These are phyloP conservation scores for Purpureocillium takamizusanense DNA, from an alignment of 2,329 filamentous ascomycete species.

Conservation along the genomic window DNA sequence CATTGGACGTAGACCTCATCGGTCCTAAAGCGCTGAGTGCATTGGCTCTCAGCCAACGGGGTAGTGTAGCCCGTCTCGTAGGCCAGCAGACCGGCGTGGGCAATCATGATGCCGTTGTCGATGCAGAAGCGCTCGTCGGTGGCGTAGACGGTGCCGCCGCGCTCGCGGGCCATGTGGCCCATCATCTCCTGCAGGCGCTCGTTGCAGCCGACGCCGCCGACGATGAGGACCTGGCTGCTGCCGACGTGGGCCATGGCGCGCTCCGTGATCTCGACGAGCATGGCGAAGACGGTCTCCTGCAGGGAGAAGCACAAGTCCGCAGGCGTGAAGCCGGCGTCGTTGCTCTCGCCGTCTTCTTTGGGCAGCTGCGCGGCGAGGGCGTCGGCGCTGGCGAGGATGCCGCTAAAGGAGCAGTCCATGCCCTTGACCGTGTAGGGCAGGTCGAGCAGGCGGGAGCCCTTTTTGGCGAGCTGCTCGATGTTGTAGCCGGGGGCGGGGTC, in stretches of 20 bases:
- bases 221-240: constrained; percentile 81
- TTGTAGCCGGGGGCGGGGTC: constrained; percentile 97
- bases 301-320: constrained; percentile 89
- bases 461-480: constrained; percentile 84
- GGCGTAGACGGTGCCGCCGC: constrained; percentile 84
- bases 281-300: constrained; percentile 91
- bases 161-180: constrained; percentile 84
- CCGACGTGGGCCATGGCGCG: constrained; percentile 97
- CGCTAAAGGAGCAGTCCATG: constrained; percentile 96
- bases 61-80: constrained; percentile 75
- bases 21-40: constrained; percentile 74
- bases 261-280: constrained; percentile 98
- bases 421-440: constrained; percentile 95
- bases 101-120: constrained; percentile 99
- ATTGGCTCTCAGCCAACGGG: constrained; percentile 69
- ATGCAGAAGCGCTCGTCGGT: constrained; percentile 98
- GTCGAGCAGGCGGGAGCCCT: constrained; percentile 67
- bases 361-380: constrained; percentile 62
- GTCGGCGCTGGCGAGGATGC: constrained; percentile 80
- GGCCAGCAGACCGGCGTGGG: constrained; percentile 83
- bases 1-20: constrained; percentile 75
- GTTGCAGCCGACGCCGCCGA: constrained; percentile 93
- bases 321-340: constrained; percentile 52
- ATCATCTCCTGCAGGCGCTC: constrained; percentile 96
- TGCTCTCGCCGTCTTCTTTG: constrained; percentile 28